A percentile compares a stretch with the other conserved stretches of the same genome.
Evolutionary conservation across 768 basidiomycete species (phyloP).

Genomic region (Leucocoprinus birnbaumii): DNA sequence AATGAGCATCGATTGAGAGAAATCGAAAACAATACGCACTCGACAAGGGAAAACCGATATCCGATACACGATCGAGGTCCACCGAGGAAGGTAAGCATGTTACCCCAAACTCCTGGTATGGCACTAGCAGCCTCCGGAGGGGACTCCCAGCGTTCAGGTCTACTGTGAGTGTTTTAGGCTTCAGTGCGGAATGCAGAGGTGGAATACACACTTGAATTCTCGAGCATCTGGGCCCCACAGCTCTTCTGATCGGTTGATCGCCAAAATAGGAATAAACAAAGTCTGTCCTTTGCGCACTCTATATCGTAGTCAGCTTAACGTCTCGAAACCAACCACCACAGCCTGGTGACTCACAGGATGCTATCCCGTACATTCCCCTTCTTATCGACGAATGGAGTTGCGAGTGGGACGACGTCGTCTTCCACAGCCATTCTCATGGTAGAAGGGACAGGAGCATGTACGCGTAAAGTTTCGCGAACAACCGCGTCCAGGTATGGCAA

Average conservation of each 20-base stretch:
- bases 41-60: constrained; percentile 53
- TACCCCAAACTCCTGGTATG: constrained; percentile 61
- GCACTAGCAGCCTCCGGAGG: constrained; percentile 37
- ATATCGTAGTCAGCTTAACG: background rate
- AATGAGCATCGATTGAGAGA: background rate
- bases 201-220: constrained; percentile 49
- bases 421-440: constrained; percentile 42
- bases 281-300: constrained; percentile 43
- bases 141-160: constrained; percentile 63
- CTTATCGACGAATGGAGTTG: constrained; percentile 40
- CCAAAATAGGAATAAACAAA: constrained; percentile 47
- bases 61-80: constrained; percentile 68
- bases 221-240: constrained; percentile 64
- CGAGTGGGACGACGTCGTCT: constrained; percentile 53
- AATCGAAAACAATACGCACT: background rate
- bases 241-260: constrained; percentile 46
- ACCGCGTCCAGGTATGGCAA: constrained; percentile 69
- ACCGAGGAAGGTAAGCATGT: constrained; percentile 59
- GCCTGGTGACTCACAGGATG: constrained; percentile 28
- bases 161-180: constrained; percentile 18
- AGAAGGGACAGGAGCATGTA: constrained; percentile 48
- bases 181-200: no score
- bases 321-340: background rate
- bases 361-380: constrained; percentile 37
- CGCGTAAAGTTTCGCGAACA: constrained; percentile 56